These are phyloP conservation scores for Oryza brachyantha DNA, from an alignment of 176 grass and related monocot genomes.

Conservation along the genomic window DNA sequence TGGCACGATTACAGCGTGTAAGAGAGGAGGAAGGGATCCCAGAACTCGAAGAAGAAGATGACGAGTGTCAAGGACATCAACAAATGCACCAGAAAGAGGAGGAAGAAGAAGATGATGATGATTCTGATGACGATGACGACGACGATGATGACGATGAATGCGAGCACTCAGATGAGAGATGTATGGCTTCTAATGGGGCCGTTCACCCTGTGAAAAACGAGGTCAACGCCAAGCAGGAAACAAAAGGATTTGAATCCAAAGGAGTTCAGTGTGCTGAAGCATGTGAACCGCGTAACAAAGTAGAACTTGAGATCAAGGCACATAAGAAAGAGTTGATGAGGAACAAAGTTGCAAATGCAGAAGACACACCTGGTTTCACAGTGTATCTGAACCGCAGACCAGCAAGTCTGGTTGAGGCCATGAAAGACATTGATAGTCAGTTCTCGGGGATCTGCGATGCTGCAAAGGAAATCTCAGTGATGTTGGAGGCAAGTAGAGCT, in stretches of 20 bases:
- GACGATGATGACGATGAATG: constrained; percentile 27
- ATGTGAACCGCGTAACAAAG: constrained; percentile 41
- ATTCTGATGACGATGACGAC: constrained; percentile 3
- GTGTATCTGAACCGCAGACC: constrained; percentile 85
- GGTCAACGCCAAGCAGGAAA: constrained; percentile 45
- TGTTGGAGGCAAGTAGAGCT: constrained; percentile 88
- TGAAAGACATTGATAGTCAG: constrained; percentile 80
- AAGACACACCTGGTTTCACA: constrained; percentile 88
- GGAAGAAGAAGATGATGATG: constrained; percentile 25
- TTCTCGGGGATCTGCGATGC: constrained; percentile 71
- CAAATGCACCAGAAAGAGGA: constrained; percentile 43
- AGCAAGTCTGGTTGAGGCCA: constrained; percentile 64
- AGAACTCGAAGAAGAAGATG: constrained; percentile 90
- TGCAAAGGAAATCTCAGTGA: constrained; percentile 82
- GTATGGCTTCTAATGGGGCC: constrained; percentile 32
- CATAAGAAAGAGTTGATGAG: constrained; percentile 65
- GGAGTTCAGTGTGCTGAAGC: constrained; percentile 44
- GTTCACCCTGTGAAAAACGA: constrained; percentile 29
- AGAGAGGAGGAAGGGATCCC: constrained; percentile 98
- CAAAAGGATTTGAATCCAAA: constrained; percentile 62
- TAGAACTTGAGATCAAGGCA: constrained; percentile 55
- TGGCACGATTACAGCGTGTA: constrained; percentile 70
- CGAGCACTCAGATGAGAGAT: constrained; percentile 39
- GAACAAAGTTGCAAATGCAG: constrained; percentile 62
- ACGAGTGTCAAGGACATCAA: constrained; percentile 39